These are phyloP conservation scores for Kurtzmaniella quercitrusa DNA, from an alignment of 1,139 yeast genomes.

Conservation along the genomic window DNA sequence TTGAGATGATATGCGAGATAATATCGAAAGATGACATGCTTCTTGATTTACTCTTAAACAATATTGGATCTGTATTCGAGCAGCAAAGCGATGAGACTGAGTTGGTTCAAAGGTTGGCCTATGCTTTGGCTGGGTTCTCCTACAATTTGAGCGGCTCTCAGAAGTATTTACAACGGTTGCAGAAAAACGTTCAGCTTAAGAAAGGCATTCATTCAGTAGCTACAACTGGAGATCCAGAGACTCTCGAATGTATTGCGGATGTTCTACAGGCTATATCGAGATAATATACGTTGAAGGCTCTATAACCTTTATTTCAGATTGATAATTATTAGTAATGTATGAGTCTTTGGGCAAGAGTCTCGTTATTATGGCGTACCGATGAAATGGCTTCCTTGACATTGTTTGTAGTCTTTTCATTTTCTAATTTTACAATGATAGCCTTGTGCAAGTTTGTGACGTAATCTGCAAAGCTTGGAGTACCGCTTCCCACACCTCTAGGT, in stretches of 20 bases:
- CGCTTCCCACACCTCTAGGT: conserved; percentile 23
- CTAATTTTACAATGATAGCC: conserved; percentile 52
- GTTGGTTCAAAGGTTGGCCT: conserved; percentile 33
- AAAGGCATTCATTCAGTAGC: neutral
- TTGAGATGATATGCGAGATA: conserved; percentile 37
- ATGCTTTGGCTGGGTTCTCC: conserved; percentile 27
- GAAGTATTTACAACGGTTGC: conserved; percentile 9
- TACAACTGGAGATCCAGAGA: neutral
- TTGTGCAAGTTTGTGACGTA: conserved; percentile 60
- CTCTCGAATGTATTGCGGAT: neutral
- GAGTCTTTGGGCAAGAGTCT: conserved; percentile 8
- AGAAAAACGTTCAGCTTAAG: conserved; percentile 6
- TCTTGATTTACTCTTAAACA: conserved; percentile 19
- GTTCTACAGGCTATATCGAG: neutral
- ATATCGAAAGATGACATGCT: conserved; percentile 23
- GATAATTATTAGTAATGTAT: conserved; percentile 1
- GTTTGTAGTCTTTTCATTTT: conserved; percentile 37
- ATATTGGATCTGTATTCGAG: conserved; percentile 21
- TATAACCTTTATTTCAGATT: too few species aligned
- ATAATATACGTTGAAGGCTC: neutral
- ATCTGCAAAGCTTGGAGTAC: conserved; percentile 56
- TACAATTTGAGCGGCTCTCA: conserved; percentile 18
- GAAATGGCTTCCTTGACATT: conserved; percentile 28
- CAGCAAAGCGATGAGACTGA: conserved; percentile 26
- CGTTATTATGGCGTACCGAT: conserved; percentile 17